Conservation (phyloP, 169 alveolate species). For the Plasmodium gaboni region DNA sequence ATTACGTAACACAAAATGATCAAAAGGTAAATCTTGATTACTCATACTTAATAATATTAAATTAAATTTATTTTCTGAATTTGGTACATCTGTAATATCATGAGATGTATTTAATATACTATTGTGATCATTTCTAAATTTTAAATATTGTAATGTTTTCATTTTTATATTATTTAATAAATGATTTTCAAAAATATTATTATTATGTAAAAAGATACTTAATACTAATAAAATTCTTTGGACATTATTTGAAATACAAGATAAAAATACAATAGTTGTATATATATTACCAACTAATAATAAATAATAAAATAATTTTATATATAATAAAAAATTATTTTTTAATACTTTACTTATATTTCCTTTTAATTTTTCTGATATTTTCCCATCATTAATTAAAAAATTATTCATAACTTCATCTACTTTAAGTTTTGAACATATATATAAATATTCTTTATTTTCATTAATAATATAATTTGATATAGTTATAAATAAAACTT, state of each 20-base stretch:
- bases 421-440: constrained; percentile 43
- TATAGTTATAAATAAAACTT: constrained; percentile 55
- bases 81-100: constrained; percentile 28
- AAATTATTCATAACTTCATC: constrained; percentile 76
- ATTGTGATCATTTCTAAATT: constrained; percentile 40
- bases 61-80: constrained; percentile 21
- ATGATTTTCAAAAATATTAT: constrained; percentile 48
- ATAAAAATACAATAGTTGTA: constrained; percentile 55
- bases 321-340: constrained; percentile 64
- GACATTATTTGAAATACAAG: constrained; percentile 64
- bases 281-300: constrained; percentile 72
- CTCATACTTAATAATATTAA: constrained; percentile 46
- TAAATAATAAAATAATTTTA: constrained; percentile 72
- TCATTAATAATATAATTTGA: constrained; percentile 64
- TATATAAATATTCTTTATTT: constrained; percentile 44
- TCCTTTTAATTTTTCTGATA: constrained; percentile 51
- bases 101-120: constrained; percentile 24
- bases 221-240: constrained; percentile 65
- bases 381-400: constrained; percentile 57
- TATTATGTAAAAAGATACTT: constrained; percentile 65
- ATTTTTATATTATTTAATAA: constrained; percentile 69
- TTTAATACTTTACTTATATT: constrained; percentile 48
- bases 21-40: constrained; percentile 55
- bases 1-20: constrained; percentile 51
- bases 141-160: constrained; percentile 57